These are phyloP conservation scores for Herpetomonas samuelpessoai DNA, from an alignment of 208 protist genomes.

Conservation along the genomic window DNA sequence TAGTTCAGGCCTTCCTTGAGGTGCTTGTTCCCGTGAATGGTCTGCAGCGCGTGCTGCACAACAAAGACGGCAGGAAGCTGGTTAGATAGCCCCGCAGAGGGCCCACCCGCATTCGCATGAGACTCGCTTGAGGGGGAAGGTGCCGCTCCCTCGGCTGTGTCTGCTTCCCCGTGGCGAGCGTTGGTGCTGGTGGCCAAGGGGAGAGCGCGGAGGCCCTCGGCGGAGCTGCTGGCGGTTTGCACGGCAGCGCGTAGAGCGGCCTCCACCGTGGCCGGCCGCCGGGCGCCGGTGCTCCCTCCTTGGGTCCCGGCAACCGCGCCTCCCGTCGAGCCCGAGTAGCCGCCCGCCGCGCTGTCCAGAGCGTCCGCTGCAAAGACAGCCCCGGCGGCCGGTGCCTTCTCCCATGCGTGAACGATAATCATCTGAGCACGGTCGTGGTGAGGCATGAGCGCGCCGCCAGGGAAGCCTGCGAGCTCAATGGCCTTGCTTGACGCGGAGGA, in stretches of 20 bases:
- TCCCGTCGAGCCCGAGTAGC: neutral
- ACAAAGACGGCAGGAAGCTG: conserved; percentile 25
- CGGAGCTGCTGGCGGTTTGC: neutral
- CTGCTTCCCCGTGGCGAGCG: too few relatives aligned
- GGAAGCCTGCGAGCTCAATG: conserved; percentile 59
- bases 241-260: neutral
- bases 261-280: neutral
- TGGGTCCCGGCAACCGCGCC: too few relatives aligned
- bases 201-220: neutral
- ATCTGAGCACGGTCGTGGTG: conserved; percentile 51
- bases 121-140: too few relatives aligned
- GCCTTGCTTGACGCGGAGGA: conserved; percentile 55
- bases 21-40: conserved; percentile 59
- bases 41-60: conserved; percentile 29
- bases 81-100: too few relatives aligned
- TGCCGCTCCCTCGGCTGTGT: neutral
- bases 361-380: neutral
- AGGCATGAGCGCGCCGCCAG: conserved; percentile 28
- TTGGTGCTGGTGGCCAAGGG: too few relatives aligned
- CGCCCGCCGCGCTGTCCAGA: neutral
- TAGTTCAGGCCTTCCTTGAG: conserved; percentile 67
- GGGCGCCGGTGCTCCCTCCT: too few relatives aligned
- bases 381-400: conserved; percentile 5
- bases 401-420: conserved; percentile 69
- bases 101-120: too few relatives aligned